Percentiles rank a stretch among this genome's conserved stretches.
Evolutionary conservation across 306 rosid species (phyloP).

Genomic region (Castanea mollissima): DNA sequence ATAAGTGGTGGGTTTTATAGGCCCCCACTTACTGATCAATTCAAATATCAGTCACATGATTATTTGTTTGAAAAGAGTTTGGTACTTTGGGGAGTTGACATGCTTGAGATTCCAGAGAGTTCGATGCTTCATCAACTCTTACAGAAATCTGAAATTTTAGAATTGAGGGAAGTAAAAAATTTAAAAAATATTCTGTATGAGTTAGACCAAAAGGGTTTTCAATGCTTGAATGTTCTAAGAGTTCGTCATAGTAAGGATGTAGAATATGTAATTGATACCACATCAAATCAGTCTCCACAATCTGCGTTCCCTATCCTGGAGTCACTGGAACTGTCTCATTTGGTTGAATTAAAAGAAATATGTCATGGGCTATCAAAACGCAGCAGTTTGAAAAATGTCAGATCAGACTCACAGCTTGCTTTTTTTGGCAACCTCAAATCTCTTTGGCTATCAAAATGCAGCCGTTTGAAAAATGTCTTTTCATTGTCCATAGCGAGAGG

Average conservation of each 20-base stretch:
- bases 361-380: background rate
- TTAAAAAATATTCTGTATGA: conserved; percentile 11
- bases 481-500: no score
- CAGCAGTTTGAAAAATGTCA: background rate
- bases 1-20: background rate
- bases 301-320: background rate
- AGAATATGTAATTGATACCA: conserved; percentile 10
- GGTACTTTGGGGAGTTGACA: background rate
- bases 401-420: background rate
- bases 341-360: background rate
- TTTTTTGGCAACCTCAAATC: background rate
- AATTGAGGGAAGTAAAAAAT: background rate
- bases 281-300: background rate
- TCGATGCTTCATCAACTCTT: conserved; percentile 8
- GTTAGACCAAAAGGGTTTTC: conserved; percentile 15
- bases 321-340: background rate
- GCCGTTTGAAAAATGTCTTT: background rate
- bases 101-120: conserved; percentile 1
- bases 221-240: conserved; percentile 4
- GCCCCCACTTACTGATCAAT: background rate
- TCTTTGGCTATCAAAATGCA: background rate
- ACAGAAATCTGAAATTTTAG: conserved; percentile 17
- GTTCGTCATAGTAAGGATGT: conserved; percentile 13
- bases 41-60: no score
- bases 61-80: background rate